A percentile compares a stretch with the other conserved stretches of the same genome.
These are phyloP conservation scores for Phlebiopsis gigantea DNA, from an alignment of 768 basidiomycete genomes.

Conservation along the genomic window DNA sequence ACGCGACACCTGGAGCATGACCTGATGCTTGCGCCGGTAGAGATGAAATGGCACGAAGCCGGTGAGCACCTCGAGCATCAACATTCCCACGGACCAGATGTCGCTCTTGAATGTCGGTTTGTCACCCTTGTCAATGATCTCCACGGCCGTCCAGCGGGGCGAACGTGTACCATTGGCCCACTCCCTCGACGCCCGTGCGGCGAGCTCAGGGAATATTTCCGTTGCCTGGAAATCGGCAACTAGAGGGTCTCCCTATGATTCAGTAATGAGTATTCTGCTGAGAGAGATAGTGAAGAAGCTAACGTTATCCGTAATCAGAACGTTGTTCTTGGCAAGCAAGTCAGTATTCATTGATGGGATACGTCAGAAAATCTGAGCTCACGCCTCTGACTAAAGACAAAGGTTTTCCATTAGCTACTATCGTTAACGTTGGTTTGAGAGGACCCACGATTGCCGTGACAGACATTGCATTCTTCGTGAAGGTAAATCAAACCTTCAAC, in stretches of 20 bases:
- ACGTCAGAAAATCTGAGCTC: background rate
- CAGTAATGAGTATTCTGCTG: background rate
- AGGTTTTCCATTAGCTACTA: too few relatives aligned
- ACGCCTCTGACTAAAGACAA: background rate
- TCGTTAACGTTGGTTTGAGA: too few relatives aligned
- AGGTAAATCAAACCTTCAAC: background rate
- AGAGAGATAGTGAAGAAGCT: background rate
- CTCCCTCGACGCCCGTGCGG: constrained; percentile 35
- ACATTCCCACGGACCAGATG: background rate
- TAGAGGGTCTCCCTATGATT: constrained; percentile 41
- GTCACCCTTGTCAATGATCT: background rate
- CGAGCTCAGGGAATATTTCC: constrained; percentile 53
- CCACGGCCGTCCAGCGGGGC: constrained; percentile 55
- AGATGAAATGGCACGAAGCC: constrained; percentile 50
- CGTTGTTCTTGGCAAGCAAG: background rate
- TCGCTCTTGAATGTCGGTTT: background rate
- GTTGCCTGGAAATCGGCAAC: constrained; percentile 65
- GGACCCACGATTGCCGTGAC: background rate
- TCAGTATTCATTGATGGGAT: background rate
- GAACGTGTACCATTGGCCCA: constrained; percentile 42
- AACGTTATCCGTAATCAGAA: background rate
- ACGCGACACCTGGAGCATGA: constrained; percentile 39
- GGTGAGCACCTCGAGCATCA: background rate
- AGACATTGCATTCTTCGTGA: background rate
- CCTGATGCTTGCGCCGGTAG: constrained; percentile 42